A percentile compares a stretch with the other conserved stretches of the same genome.
phyloP scores from a whole-genome alignment of 2,329 filamentous ascomycete genomes.

The Karstenula rhodostoma region DNA sequence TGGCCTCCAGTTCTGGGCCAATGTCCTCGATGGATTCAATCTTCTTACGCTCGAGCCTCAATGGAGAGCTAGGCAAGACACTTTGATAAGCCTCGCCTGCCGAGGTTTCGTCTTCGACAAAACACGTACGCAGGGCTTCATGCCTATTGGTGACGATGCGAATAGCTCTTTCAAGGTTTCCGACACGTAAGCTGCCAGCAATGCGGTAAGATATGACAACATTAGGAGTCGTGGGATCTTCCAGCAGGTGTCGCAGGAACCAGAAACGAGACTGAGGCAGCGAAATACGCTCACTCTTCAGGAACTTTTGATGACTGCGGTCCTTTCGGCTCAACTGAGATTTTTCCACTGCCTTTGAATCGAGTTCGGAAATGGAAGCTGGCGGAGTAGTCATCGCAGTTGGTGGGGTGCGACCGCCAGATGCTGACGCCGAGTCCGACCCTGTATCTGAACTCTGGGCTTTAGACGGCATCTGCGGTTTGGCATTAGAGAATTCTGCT shows the following conservation, averaged over 20 bases:
- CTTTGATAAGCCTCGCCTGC: constrained; percentile 25
- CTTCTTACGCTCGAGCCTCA: constrained; percentile 36
- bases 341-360: background rate
- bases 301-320: background rate
- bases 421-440: background rate
- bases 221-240: background rate
- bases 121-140: constrained; percentile 46
- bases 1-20: background rate
- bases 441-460: background rate
- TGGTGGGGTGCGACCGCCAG: no score
- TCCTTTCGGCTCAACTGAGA: background rate
- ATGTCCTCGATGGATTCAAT: constrained; percentile 33
- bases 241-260: background rate
- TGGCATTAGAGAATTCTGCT: background rate
- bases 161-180: constrained; percentile 46
- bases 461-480: background rate
- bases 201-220: background rate
- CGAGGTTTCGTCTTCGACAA: constrained; percentile 24
- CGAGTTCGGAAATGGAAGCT: background rate
- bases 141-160: constrained; percentile 37
- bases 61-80: constrained; percentile 13
- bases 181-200: constrained; percentile 21
- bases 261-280: background rate
- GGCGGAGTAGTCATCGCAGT: background rate
- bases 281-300: background rate